phyloP scores from a whole-genome alignment of 2,329 filamentous ascomycete genomes.

The Aspergillus calidoustus region DNA sequence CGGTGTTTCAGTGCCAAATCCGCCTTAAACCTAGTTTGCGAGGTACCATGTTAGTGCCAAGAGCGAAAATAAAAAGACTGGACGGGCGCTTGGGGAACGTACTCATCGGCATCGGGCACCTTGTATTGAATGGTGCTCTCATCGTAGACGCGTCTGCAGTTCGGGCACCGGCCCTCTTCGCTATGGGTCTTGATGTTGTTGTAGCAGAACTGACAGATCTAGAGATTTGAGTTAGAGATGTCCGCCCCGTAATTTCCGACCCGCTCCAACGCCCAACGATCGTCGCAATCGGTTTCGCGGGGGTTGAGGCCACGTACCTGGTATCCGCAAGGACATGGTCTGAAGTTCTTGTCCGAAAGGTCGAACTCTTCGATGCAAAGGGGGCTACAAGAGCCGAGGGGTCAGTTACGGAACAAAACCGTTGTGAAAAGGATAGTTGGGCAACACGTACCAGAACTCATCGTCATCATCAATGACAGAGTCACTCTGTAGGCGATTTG shows the following conservation, averaged over 20 bases:
- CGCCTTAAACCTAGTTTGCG: constrained; percentile 51
- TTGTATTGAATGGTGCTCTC: constrained; percentile 98
- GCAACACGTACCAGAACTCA: constrained; percentile 49
- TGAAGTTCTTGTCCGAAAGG: constrained; percentile 94
- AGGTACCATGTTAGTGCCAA: constrained; percentile 28
- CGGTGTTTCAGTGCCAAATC: constrained; percentile 72
- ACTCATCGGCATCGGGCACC: constrained; percentile 94
- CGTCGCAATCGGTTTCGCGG: neutral
- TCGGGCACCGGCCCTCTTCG: constrained; percentile 91
- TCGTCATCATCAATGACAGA: constrained; percentile 57
- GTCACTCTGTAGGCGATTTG: constrained; percentile 51
- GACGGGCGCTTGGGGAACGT: constrained; percentile 47
- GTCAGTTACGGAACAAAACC: constrained; percentile 28
- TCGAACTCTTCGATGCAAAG: constrained; percentile 99
- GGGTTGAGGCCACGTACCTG: constrained; percentile 67
- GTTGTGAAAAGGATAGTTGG: neutral
- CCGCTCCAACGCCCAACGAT: constrained; percentile 14
- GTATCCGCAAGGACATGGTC: constrained; percentile 95
- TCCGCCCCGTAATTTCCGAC: constrained; percentile 5
- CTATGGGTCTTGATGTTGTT: constrained; percentile 99
- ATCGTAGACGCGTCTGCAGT: constrained; percentile 92
- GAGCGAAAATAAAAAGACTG: constrained; percentile 12
- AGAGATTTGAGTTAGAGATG: constrained; percentile 17
- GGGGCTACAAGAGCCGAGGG: constrained; percentile 62
- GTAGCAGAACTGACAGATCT: constrained; percentile 99